Base-by-base conservation (phyloP, 2,329 filamentous ascomycete species). In the Penicillium expansum region DNA sequence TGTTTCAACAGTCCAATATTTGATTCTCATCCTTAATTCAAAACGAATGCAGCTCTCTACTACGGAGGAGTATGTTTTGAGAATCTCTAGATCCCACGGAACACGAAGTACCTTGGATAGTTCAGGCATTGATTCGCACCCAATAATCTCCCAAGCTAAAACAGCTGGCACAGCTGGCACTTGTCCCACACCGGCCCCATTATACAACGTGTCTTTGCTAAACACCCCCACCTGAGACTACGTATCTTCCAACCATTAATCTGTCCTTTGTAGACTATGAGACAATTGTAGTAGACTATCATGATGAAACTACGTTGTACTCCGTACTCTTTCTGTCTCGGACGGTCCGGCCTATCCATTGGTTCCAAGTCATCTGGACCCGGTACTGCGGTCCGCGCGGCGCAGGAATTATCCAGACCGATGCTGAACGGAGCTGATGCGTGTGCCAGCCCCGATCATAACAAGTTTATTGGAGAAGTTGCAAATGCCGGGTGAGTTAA, bases 121-220 rank as follows among this genome's bases (percentile, higher is more conserved):
- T 55, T 55, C 45, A 50, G 52, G 45, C 52, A 43, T 50, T 43
- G 29, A 48, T 55, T 42, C 45, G 11, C 52, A 55, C 44, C 44
- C 44, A 49, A 54, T 50, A 42, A 7, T 16, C 13, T n/a, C 27
- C 14, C 14, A 52, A 33, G 10, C 11, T 24, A 27, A 18, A 52
- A 44, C 49, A 22, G 8, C 24, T 50, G 35, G 48, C 20, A 51
- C 29, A 27, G 38, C 39, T 52, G 49, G 49, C 41, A 52, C 18
- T 43, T 42, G 59, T 61, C 42, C 59, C 59, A 57, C 59, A 55
- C 32, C 24, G 38, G 60, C 54, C 53, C 60, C 60, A 59, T 59
- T 52, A 51, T 61, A 48, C 57, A 62, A 60, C 60, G 60, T 62
- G 60, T 61, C 57, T 44, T 50, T 51, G 47, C 39, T 56, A 32